phyloP scores from a whole-genome alignment of 805 yeast genomes.

The Kregervanrija delftensis region DNA sequence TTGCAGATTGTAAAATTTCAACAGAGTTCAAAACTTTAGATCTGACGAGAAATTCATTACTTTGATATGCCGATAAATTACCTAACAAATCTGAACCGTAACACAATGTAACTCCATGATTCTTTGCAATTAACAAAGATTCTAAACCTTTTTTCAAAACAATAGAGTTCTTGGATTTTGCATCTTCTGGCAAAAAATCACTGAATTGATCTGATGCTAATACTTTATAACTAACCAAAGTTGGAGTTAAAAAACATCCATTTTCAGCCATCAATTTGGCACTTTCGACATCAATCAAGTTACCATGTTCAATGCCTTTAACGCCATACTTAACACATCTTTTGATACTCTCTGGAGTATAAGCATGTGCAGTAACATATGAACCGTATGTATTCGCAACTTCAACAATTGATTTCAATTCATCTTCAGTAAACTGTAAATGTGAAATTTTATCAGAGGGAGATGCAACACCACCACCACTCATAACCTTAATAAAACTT shows the following conservation, averaged over 20 bases:
- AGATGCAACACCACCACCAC: conserved; percentile 27
- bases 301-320: conserved; percentile 27
- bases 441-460: conserved; percentile 22
- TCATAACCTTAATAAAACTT: conserved; percentile 24
- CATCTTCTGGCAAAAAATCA: conserved; percentile 14
- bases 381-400: conserved; percentile 23
- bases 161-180: conserved; percentile 14
- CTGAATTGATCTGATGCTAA: conserved; percentile 23
- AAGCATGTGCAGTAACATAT: conserved; percentile 25
- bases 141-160: conserved; percentile 20
- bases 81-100: conserved; percentile 25
- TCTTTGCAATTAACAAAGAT: conserved; percentile 16
- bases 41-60: conserved; percentile 22
- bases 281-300: conserved; percentile 21
- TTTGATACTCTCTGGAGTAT: conserved; percentile 20
- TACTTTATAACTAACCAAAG: conserved; percentile 24
- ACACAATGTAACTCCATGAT: conserved; percentile 19
- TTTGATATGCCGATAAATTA: conserved; percentile 21
- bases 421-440: conserved; percentile 21
- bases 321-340: conserved; percentile 22
- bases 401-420: conserved; percentile 20
- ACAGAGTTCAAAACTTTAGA: conserved; percentile 17
- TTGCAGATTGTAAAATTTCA: conserved; percentile 23
- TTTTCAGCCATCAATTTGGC: conserved; percentile 22
- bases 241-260: conserved; percentile 21